Percentiles rank a stretch among this genome's conserved stretches.
phyloP scores from a whole-genome alignment of 306 rosid genomes.

The Arachis hypogaea region DNA sequence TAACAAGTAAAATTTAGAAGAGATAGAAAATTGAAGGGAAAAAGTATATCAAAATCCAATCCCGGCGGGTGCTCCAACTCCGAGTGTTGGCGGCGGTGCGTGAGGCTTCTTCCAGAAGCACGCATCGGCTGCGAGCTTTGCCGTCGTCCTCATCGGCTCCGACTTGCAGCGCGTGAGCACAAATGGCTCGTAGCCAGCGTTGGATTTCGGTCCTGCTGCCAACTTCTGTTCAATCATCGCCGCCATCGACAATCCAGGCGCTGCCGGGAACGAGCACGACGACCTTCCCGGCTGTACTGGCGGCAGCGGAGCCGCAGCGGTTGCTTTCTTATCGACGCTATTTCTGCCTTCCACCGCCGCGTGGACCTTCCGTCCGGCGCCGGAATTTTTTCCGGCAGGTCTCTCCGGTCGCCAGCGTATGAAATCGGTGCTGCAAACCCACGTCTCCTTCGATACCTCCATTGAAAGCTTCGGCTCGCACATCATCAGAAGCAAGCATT shows the following conservation, averaged over 20 bases:
- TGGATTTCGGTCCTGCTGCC: constrained; percentile 56
- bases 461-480: constrained; percentile 95
- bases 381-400: constrained; percentile 36
- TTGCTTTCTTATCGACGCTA: constrained; percentile 17
- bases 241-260: constrained; percentile 62
- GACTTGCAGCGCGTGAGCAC: constrained; percentile 91
- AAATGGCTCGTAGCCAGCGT: constrained; percentile 76
- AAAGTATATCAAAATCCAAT: constrained; percentile 66
- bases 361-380: background rate
- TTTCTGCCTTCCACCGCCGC: background rate
- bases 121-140: constrained; percentile 70
- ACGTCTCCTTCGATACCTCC: constrained; percentile 96
- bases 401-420: constrained; percentile 75
- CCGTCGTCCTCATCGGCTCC: constrained; percentile 84
- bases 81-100: constrained; percentile 62
- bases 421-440: constrained; percentile 92
- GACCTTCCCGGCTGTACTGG: constrained; percentile 76
- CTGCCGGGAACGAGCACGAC: constrained; percentile 72
- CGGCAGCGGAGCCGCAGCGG: constrained; percentile 10
- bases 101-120: constrained; percentile 89
- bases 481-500: constrained; percentile 93
- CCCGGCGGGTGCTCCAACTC: constrained; percentile 78
- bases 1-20: background rate
- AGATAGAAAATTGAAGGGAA: constrained; percentile 9
- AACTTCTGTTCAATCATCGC: constrained; percentile 78